Evolutionary conservation across 371 early-diverging fungal genomes (phyloP).

Genomic region (Rhizopus delemar): DNA sequence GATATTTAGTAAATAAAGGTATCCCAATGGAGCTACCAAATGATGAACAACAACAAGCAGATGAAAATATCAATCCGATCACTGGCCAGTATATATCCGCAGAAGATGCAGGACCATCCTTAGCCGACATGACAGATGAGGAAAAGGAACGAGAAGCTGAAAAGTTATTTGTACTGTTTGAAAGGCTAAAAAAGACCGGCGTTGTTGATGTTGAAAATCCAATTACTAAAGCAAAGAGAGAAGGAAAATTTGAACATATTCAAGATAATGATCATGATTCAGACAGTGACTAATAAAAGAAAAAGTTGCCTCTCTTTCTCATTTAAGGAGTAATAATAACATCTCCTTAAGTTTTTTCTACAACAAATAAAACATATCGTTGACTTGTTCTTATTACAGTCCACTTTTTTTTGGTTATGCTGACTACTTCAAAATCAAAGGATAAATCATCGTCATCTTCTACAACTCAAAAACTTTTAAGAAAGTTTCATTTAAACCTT

Average conservation of each 20-base stretch:
- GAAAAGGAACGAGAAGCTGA: conserved; percentile 96
- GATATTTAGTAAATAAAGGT: conserved; percentile 76
- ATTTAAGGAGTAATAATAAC: conserved; percentile 2
- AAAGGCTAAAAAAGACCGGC: conserved; percentile 88
- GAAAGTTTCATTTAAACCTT: conserved; percentile 20
- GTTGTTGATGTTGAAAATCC: conserved; percentile 77
- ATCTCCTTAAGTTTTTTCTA: conserved; percentile 8
- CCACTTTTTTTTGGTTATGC: conserved; percentile 4
- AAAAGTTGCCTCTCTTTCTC: conserved; percentile 7
- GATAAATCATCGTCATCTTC: conserved; percentile 13
- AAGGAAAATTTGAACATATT: conserved; percentile 38
- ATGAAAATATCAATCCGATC: conserved; percentile 74
- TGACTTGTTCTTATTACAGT: not conserved
- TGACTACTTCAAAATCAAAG: conserved; percentile 16
- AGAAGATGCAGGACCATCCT: conserved; percentile 52
- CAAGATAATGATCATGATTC: conserved; percentile 15
- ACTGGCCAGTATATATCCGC: conserved; percentile 69
- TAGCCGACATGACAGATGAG: conserved; percentile 89
- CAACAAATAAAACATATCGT: not conserved
- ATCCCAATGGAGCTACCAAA: conserved; percentile 50
- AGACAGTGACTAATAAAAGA: conserved; percentile 5
- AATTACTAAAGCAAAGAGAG: conserved; percentile 56
- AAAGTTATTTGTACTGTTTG: conserved; percentile 88
- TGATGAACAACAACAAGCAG: conserved; percentile 7
- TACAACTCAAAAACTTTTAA: conserved; percentile 25